Base-by-base conservation (phyloP, 192 early-diverging fungal species). In the Chytriomyces hyalinus region DNA sequence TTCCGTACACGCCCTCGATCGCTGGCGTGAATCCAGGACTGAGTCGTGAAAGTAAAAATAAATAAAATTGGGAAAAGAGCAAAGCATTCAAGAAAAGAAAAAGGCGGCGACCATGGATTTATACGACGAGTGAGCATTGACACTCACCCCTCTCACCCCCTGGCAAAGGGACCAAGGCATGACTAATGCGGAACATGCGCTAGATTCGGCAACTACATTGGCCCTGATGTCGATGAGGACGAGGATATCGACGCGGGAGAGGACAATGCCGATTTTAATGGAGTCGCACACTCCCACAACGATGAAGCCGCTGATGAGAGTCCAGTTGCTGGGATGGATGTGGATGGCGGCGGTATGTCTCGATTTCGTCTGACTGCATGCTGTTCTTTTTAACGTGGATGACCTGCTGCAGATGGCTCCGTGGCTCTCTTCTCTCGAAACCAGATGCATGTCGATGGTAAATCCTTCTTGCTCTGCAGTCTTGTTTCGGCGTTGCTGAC, bases 161-260 rank as follows among this genome's bases (percentile, higher is more conserved):
- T 36, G 36, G 36, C 36, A 36, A 36, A 2, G 36, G 2, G 36
- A 36, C 36, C 36, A 4, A 36, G 3, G 36, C 36, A 36, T 2
- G 36, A 36, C 36, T 36, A 36, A 36, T 36, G 36, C 36, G 3
- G 36, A 36, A 36, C 36, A 36, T 36, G 36, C 36, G 36, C 36
- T 36, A 74, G 72, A 75, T 84, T 81, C 65, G 97, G 97, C 72
- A 99, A 99, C 89, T 99, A 99, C 87, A 93, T 99, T 83, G 98
- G 98, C 20, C 94, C 96, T 48, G 96, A 98, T 70, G 85, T 98
- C 47, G 93, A 92, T 9, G 87, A 89, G 24, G 83, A 85, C 22
- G 85, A 53, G 64, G 48, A 64, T 4, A 36, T 78, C 43, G 49
- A 81, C 67, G 46, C 73, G 69, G 70, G 78, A 36, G 28, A 7